These are phyloP conservation scores for Flaveria sonorensis DNA, from an alignment of 129 eudicot genomes.

Conservation along the genomic window DNA sequence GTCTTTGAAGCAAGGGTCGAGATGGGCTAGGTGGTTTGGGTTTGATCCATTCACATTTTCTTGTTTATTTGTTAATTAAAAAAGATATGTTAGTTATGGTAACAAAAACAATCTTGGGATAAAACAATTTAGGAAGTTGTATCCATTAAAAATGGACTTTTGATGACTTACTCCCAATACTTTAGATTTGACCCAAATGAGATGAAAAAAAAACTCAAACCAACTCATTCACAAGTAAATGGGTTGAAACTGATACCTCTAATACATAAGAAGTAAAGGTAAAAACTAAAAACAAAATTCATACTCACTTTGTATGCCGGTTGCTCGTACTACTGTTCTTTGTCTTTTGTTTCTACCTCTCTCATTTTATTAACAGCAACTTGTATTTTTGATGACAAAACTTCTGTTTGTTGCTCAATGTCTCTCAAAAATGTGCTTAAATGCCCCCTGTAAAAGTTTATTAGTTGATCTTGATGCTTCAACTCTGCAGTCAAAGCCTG, in stretches of 20 bases:
- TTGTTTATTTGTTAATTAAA: neutral
- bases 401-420: slow-evolving; percentile 47
- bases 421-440: slow-evolving; percentile 40
- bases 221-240: neutral
- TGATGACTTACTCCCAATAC: neutral
- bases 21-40: neutral
- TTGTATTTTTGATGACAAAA: slow-evolving; percentile 50
- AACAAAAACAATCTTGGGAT: neutral
- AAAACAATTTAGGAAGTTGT: neutral
- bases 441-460: slow-evolving; percentile 50
- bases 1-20: neutral
- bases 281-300: neutral
- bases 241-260: neutral
- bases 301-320: slow-evolving; percentile 18
- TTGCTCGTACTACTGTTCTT: slow-evolving; percentile 13
- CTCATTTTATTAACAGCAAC: slow-evolving; percentile 47
- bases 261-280: neutral
- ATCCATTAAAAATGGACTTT: neutral
- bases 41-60: neutral
- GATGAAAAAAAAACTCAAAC: neutral
- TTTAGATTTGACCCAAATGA: neutral
- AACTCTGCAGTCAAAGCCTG: slow-evolving; percentile 55
- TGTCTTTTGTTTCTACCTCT: slow-evolving; percentile 46
- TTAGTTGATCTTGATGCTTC: slow-evolving; percentile 56
- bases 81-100: neutral